These are phyloP conservation scores for Trichoderma sp. DNA, from an alignment of 2,329 filamentous ascomycete species.

Conservation along the genomic window DNA sequence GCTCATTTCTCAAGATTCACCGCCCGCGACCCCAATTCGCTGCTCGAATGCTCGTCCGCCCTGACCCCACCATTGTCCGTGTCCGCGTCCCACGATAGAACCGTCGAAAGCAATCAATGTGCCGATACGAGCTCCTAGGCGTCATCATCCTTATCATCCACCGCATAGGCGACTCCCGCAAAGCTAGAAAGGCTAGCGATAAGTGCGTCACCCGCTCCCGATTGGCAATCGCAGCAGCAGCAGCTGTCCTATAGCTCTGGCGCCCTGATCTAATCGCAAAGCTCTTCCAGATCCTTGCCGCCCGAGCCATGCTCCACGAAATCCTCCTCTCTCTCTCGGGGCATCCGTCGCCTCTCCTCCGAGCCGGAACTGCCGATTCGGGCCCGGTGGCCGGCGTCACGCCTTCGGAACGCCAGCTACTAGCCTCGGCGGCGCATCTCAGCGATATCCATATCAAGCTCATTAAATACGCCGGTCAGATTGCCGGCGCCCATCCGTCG, in stretches of 20 bases:
- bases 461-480: constrained; percentile 65
- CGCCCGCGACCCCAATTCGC: constrained; percentile 5
- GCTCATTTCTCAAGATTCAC: not conserved
- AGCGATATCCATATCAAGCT: constrained; percentile 78
- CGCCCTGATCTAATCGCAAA: constrained; percentile 25
- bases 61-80: constrained; percentile 10
- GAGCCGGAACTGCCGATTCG: constrained; percentile 53
- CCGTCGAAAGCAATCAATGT: constrained; percentile 46
- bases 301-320: constrained; percentile 84
- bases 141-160: constrained; percentile 53
- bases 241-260: not conserved
- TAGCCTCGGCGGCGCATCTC: constrained; percentile 75
- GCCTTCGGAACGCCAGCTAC: constrained; percentile 79
- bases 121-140: constrained; percentile 58
- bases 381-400: constrained; percentile 60
- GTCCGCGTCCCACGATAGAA: not conserved
- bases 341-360: constrained; percentile 86
- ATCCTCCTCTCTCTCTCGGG: constrained; percentile 95
- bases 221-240: not conserved
- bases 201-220: constrained; percentile 29
- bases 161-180: constrained; percentile 48
- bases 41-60: constrained; percentile 13
- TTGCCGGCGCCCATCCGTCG: constrained; percentile 73
- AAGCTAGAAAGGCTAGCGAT: constrained; percentile 41
- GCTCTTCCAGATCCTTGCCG: constrained; percentile 11